These are phyloP conservation scores for Ramalina peruviana DNA, from an alignment of 495 filamentous ascomycete species.

Conservation along the genomic window DNA sequence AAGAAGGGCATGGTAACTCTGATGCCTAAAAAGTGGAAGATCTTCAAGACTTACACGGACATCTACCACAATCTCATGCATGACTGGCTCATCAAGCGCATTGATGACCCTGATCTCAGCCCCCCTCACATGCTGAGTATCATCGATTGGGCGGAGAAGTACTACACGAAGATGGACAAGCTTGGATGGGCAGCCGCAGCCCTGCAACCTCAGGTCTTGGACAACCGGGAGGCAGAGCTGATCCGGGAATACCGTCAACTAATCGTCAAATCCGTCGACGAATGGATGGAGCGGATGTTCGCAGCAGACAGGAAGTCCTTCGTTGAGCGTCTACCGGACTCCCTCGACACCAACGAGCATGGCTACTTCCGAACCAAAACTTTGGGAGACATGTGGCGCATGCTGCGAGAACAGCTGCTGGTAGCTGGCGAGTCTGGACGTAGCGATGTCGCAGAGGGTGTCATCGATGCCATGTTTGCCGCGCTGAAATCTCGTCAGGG, in stretches of 20 bases:
- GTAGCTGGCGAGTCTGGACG: slow-evolving; percentile 70
- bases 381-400: slow-evolving; percentile 87
- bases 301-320: slow-evolving; percentile 67
- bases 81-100: slow-evolving; percentile 65
- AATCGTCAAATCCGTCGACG: slow-evolving; percentile 87
- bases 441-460: slow-evolving; percentile 77
- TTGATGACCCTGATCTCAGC: slow-evolving; percentile 66
- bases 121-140: slow-evolving; percentile 76
- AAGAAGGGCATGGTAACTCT: slow-evolving; percentile 76
- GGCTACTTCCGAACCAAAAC: slow-evolving; percentile 82
- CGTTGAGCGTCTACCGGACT: slow-evolving; percentile 56
- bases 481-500: slow-evolving; percentile 67
- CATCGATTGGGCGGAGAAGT: slow-evolving; percentile 88
- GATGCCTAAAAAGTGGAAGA: slow-evolving; percentile 96
- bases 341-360: slow-evolving; percentile 73
- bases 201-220: slow-evolving; percentile 67
- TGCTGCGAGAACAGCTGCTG: slow-evolving; percentile 82
- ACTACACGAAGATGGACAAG: slow-evolving; percentile 89
- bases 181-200: slow-evolving; percentile 63
- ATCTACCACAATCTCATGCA: slow-evolving; percentile 94
- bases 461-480: slow-evolving; percentile 86
- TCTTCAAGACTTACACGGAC: slow-evolving; percentile 73
- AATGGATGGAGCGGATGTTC: slow-evolving; percentile 93
- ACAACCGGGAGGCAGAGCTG: slow-evolving; percentile 75
- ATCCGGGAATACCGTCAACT: slow-evolving; percentile 86